These are phyloP conservation scores for Solanum hybrid DNA, from an alignment of 305 asterid species.

Conservation along the genomic window DNA sequence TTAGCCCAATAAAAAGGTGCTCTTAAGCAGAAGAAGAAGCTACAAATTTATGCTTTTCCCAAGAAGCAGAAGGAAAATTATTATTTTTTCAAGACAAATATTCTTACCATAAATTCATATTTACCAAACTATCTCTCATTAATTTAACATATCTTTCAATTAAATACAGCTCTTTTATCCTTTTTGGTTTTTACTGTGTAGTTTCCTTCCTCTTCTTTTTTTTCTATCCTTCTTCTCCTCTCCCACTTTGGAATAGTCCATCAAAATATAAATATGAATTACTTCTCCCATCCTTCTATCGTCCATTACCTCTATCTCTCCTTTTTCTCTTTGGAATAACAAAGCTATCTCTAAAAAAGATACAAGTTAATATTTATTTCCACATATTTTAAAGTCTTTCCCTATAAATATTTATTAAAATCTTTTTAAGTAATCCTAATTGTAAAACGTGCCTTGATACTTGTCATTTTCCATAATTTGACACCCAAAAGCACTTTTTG, in stretches of 20 bases:
- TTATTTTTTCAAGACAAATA: background rate
- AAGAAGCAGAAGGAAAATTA: background rate
- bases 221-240: background rate
- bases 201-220: background rate
- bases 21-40: background rate
- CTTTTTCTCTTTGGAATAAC: background rate
- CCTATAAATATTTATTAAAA: background rate
- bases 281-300: background rate
- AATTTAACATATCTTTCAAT: background rate
- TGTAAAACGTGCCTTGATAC: background rate
- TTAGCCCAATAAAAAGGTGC: background rate
- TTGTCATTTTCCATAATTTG: background rate
- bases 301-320: background rate
- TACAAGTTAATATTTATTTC: background rate
- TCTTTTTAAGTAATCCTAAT: background rate
- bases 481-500: background rate
- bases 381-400: background rate
- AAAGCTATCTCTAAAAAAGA: background rate
- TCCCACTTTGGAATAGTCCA: background rate
- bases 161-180: background rate
- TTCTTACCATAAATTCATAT: background rate
- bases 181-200: background rate
- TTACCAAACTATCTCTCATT: background rate
- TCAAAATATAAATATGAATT: background rate
- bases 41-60: background rate